Conservation (phyloP, 345 rosid species). For the Pistacia integerrima region DNA sequence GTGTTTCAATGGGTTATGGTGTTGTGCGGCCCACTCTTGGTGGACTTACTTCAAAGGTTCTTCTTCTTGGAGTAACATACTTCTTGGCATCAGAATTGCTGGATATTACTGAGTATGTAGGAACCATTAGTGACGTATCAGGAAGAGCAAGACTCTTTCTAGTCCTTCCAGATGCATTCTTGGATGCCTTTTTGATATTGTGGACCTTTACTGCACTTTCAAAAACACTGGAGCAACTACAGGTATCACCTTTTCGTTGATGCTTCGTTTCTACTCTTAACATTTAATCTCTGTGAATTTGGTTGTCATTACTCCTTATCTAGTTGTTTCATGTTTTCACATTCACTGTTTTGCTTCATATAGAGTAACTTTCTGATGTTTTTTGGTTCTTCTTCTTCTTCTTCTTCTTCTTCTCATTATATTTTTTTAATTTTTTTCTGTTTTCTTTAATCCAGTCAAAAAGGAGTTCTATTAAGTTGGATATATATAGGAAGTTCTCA, state of each 20-base stretch:
- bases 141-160: slow-evolving; percentile 89
- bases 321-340: neutral
- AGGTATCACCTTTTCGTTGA: slow-evolving; percentile 45
- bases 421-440: neutral
- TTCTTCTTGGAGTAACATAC: slow-evolving; percentile 83
- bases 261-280: neutral
- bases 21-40: slow-evolving; percentile 97
- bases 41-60: slow-evolving; percentile 93
- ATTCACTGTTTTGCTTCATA: neutral
- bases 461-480: slow-evolving; percentile 83
- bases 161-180: slow-evolving; percentile 88
- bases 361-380: neutral
- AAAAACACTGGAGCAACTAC: slow-evolving; percentile 77
- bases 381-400: too few relatives aligned
- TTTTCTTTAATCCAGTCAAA: slow-evolving; percentile 52
- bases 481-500: slow-evolving; percentile 92
- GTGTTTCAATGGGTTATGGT: slow-evolving; percentile 96
- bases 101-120: slow-evolving; percentile 86
- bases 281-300: neutral
- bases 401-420: too few relatives aligned
- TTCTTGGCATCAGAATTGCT: slow-evolving; percentile 90
- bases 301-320: neutral
- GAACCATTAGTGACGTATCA: slow-evolving; percentile 80
- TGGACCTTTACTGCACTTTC: slow-evolving; percentile 96
- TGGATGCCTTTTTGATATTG: slow-evolving; percentile 91